Evolutionary conservation across 345 rosid species (phyloP).

Genomic region (Aethionema arabicum): DNA sequence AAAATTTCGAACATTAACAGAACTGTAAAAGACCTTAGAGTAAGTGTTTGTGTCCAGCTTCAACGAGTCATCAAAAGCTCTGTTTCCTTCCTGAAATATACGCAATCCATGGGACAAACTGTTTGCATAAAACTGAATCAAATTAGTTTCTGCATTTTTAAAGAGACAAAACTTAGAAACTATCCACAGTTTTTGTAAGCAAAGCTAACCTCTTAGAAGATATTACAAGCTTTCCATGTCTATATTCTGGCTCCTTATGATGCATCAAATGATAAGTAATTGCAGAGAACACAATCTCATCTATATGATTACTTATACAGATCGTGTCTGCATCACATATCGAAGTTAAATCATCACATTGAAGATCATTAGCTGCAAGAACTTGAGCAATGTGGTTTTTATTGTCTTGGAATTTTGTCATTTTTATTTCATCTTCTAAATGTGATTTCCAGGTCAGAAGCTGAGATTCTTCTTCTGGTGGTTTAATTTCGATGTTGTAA

Average conservation of each 20-base stretch:
- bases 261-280: constrained; percentile 79
- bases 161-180: background rate
- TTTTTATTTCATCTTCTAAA: constrained; percentile 86
- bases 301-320: constrained; percentile 67
- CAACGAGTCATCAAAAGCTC: constrained; percentile 54
- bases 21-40: constrained; percentile 55
- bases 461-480: constrained; percentile 79
- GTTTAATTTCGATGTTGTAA: constrained; percentile 67
- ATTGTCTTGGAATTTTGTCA: constrained; percentile 78
- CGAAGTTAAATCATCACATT: constrained; percentile 81
- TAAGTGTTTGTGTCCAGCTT: constrained; percentile 81
- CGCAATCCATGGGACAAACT: constrained; percentile 95
- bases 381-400: constrained; percentile 90
- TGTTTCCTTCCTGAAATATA: constrained; percentile 85
- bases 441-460: constrained; percentile 74
- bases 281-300: constrained; percentile 85
- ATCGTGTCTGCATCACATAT: constrained; percentile 78
- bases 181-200: background rate
- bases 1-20: no score
- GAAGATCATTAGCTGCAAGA: constrained; percentile 86
- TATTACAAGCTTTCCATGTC: constrained; percentile 94
- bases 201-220: constrained; percentile 77
- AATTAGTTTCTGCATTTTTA: constrained; percentile 1
- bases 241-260: constrained; percentile 75
- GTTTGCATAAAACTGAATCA: constrained; percentile 34